A percentile compares a stretch with the other conserved stretches of the same genome.
These are phyloP conservation scores for Pythium myriotylum DNA, from an alignment of 352 stramenopile genomes.

Conservation along the genomic window DNA sequence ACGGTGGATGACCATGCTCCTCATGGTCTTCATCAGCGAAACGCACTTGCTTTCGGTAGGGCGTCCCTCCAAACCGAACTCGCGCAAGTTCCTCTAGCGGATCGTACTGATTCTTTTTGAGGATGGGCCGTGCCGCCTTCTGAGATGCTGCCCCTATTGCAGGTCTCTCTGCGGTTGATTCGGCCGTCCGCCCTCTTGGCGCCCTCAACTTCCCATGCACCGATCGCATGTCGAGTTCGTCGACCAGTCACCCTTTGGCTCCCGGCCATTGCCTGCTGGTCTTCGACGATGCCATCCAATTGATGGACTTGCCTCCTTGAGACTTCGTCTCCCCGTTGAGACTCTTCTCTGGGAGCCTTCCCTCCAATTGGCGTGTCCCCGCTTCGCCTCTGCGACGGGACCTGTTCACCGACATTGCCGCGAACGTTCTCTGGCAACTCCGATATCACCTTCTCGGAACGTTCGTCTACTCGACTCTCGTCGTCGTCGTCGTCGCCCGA, in stretches of 20 bases:
- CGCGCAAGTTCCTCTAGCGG: conserved; percentile 15
- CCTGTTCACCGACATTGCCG: background rate
- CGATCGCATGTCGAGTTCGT: conserved; percentile 2
- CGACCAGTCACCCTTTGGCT: background rate
- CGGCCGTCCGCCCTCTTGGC: background rate
- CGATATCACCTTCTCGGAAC: background rate
- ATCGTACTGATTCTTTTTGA: background rate
- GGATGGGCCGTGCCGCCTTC: too few relatives aligned
- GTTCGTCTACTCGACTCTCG: background rate
- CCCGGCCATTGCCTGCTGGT: background rate
- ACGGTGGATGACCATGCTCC: background rate
- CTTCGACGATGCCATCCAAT: background rate
- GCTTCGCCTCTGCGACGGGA: too few relatives aligned
- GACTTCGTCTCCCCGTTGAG: too few relatives aligned
- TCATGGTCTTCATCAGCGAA: background rate
- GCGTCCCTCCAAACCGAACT: conserved; percentile 8
- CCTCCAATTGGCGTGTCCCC: too few relatives aligned
- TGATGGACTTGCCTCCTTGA: too few relatives aligned
- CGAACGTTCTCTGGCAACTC: background rate
- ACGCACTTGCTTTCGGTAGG: conserved; percentile 1
- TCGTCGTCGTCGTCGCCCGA: background rate
- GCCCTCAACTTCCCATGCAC: background rate
- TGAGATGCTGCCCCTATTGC: conserved; percentile 4
- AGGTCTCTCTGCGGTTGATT: background rate
- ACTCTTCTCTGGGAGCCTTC: too few relatives aligned